A percentile compares a stretch with the other conserved stretches of the same genome.
Evolutionary conservation across 768 basidiomycete species (phyloP).

Genomic region (Psilocybe tampanensis): DNA sequence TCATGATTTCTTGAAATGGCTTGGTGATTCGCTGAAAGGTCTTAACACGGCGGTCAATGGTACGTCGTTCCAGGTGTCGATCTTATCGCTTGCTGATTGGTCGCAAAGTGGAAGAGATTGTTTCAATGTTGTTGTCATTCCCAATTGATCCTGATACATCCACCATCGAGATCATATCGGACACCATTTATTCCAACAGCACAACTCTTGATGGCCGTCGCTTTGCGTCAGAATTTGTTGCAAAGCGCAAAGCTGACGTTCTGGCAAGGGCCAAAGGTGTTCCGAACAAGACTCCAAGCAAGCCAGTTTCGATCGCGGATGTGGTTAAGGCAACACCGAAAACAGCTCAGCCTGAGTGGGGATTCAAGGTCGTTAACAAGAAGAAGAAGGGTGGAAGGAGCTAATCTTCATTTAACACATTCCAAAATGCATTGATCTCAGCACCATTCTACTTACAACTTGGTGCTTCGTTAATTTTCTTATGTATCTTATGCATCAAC

Average conservation of each 20-base stretch:
- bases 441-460: not conserved
- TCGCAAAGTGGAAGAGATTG: constrained; percentile 87
- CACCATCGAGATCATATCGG: constrained; percentile 90
- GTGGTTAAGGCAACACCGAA: constrained; percentile 91
- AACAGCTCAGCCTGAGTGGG: constrained; percentile 75
- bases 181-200: constrained; percentile 92
- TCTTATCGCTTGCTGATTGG: not conserved
- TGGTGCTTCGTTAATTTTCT: constrained; percentile 1
- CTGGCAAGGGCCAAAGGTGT: constrained; percentile 49
- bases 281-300: constrained; percentile 39
- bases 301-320: constrained; percentile 77
- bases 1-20: constrained; percentile 91
- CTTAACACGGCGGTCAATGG: constrained; percentile 73
- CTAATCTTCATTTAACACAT: not conserved
- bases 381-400: constrained; percentile 57
- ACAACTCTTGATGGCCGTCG: constrained; percentile 94
- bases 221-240: constrained; percentile 91
- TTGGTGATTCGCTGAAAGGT: constrained; percentile 82
- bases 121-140: constrained; percentile 93
- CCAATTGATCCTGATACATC: constrained; percentile 85
- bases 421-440: not conserved
- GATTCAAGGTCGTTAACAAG: constrained; percentile 94
- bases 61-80: constrained; percentile 30
- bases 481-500: not conserved
- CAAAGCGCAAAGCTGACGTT: constrained; percentile 84